These are phyloP conservation scores for Dothideomycetes sp. DNA, from an alignment of 2,329 filamentous ascomycete species.

Conservation along the genomic window DNA sequence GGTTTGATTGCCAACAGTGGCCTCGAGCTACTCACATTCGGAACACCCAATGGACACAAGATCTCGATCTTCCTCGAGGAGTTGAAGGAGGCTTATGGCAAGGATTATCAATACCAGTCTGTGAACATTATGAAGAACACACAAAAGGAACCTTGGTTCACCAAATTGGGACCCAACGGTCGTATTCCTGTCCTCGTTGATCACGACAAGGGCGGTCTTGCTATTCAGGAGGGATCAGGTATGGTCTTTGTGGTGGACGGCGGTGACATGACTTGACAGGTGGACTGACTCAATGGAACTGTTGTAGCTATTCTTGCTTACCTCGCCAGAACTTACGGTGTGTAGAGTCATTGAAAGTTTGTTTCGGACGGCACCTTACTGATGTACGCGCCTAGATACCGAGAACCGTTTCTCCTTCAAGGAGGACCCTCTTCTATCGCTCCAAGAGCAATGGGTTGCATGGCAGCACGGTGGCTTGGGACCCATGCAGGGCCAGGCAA, in stretches of 20 bases:
- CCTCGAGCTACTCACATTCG: slow-evolving; percentile 55
- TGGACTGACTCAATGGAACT: not conserved
- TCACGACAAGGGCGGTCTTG: slow-evolving; percentile 51
- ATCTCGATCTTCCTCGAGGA: slow-evolving; percentile 55
- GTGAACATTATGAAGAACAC: slow-evolving; percentile 54
- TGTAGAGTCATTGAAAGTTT: too few species aligned
- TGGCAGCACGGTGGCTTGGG: slow-evolving; percentile 44
- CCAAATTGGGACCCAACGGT: slow-evolving; percentile 53
- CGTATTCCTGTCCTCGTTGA: slow-evolving; percentile 58
- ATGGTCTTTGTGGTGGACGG: slow-evolving; percentile 6
- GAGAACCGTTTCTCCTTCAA: slow-evolving; percentile 39
- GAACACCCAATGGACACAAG: slow-evolving; percentile 43
- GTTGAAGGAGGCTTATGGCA: slow-evolving; percentile 55
- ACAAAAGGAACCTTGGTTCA: slow-evolving; percentile 61
- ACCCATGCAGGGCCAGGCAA: slow-evolving; percentile 32
- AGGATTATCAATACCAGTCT: slow-evolving; percentile 49
- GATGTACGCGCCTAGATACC: too few species aligned
- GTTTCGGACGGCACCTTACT: too few species aligned
- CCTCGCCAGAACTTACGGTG: slow-evolving; percentile 35
- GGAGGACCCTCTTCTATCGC: slow-evolving; percentile 37
- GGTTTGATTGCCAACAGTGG: slow-evolving; percentile 54
- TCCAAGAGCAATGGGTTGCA: slow-evolving; percentile 49
- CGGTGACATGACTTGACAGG: not conserved
- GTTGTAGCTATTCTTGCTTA: slow-evolving; percentile 35
- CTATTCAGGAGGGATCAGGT: slow-evolving; percentile 39